These are phyloP conservation scores for Phlyctochytrium bullatum DNA, from an alignment of 192 early-diverging fungal species.

Conservation along the genomic window DNA sequence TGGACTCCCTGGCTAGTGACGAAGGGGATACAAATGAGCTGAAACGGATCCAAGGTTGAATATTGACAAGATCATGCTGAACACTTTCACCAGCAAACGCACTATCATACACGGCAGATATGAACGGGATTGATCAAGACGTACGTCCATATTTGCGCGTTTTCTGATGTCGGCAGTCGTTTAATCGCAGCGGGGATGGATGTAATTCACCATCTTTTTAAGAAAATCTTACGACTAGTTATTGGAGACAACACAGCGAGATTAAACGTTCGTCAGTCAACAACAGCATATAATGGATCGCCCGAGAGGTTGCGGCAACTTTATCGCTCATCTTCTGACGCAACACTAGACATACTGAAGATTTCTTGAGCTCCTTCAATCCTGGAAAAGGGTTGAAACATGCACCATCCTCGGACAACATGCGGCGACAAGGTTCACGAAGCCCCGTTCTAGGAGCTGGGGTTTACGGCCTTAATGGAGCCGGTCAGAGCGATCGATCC, in stretches of 20 bases:
- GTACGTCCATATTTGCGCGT: no score
- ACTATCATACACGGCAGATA: neutral
- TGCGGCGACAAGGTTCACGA: neutral
- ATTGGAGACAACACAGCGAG: slow-evolving; percentile 24
- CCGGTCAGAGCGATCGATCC: no score
- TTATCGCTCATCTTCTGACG: neutral
- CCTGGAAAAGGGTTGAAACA: neutral
- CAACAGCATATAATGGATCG: neutral
- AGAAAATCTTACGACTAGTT: slow-evolving; percentile 1
- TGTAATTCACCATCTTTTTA: slow-evolving; percentile 1
- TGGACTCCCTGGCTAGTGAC: slow-evolving; percentile 28
- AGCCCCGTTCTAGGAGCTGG: no score
- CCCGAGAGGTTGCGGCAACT: neutral
- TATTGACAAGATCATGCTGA: neutral
- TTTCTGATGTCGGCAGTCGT: no score
- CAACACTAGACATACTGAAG: neutral
- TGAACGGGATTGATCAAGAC: neutral
- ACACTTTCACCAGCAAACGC: neutral
- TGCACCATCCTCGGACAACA: slow-evolving; percentile 2
- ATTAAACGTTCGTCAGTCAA: neutral
- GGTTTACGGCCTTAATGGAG: no score
- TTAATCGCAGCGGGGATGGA: no score
- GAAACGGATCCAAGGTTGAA: slow-evolving; percentile 4
- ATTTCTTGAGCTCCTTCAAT: slow-evolving; percentile 1
- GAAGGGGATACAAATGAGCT: slow-evolving; percentile 8